Evolutionary conservation across 148 eudicot genomes (phyloP).

Genomic region (Salicornia ramosissima): DNA sequence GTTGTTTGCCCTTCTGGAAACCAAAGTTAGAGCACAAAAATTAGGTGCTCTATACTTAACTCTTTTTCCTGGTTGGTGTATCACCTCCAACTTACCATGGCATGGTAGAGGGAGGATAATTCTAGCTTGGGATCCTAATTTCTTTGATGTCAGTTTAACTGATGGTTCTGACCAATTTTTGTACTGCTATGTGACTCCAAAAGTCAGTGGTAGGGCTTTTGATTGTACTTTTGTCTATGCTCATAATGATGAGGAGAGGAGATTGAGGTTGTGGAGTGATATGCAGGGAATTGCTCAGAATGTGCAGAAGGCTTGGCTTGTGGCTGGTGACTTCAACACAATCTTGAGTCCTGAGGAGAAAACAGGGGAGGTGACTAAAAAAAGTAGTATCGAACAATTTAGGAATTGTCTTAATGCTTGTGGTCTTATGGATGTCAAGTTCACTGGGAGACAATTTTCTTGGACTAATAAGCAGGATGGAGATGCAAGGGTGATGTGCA

Average conservation of each 20-base stretch:
- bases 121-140: not conserved
- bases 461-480: too few species aligned
- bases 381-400: not conserved
- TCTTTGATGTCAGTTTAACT: not conserved
- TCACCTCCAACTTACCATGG: not conserved
- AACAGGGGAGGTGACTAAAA: not conserved
- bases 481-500: too few species aligned
- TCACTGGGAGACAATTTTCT: not conserved
- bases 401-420: not conserved
- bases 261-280: not conserved
- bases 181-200: not conserved
- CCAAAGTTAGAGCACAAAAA: not conserved
- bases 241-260: not conserved
- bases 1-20: not conserved
- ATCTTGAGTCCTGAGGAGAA: not conserved
- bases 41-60: not conserved
- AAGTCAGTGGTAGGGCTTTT: too few species aligned
- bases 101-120: not conserved
- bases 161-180: not conserved
- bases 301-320: not conserved
- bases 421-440: not conserved
- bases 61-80: not conserved
- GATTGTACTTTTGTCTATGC: not conserved
- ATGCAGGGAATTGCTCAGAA: not conserved
- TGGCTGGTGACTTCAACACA: not conserved